Evolutionary conservation across 305 asterid genomes (phyloP).

Genomic region (Nicotiana rustica): DNA sequence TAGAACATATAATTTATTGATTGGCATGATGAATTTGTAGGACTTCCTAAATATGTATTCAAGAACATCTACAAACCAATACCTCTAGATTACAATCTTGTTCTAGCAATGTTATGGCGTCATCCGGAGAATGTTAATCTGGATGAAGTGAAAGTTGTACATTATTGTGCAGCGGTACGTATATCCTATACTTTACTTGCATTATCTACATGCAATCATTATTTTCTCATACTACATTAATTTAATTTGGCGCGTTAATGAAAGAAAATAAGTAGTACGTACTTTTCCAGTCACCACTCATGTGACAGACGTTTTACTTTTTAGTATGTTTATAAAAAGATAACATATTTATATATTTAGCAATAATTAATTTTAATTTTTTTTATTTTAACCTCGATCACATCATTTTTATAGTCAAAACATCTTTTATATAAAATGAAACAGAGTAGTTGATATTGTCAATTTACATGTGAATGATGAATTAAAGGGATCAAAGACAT

Average conservation of each 20-base stretch:
- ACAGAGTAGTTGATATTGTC: background rate
- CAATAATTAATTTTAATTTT: no score
- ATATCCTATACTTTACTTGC: background rate
- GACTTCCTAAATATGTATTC: slow-evolving; percentile 36
- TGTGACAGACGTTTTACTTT: no score
- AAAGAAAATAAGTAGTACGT: no score
- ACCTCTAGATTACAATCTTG: slow-evolving; percentile 31
- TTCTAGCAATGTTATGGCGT: slow-evolving; percentile 35
- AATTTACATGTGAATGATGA: background rate
- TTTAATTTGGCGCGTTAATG: background rate
- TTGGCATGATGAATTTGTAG: background rate
- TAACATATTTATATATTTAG: no score
- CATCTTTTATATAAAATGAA: background rate
- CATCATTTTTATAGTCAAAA: no score
- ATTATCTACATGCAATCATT: background rate
- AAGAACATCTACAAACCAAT: slow-evolving; percentile 9
- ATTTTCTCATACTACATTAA: background rate
- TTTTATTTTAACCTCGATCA: no score
- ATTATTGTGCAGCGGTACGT: slow-evolving; percentile 30
- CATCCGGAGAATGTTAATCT: slow-evolving; percentile 34
- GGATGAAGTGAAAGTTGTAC: slow-evolving; percentile 50
- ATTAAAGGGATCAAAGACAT: slow-evolving; percentile 61
- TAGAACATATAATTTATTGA: background rate
- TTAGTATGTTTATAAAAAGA: no score
- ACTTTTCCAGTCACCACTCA: no score